Conservation (phyloP, 2,329 filamentous ascomycete species). For the Gremmenia infestans region DNA sequence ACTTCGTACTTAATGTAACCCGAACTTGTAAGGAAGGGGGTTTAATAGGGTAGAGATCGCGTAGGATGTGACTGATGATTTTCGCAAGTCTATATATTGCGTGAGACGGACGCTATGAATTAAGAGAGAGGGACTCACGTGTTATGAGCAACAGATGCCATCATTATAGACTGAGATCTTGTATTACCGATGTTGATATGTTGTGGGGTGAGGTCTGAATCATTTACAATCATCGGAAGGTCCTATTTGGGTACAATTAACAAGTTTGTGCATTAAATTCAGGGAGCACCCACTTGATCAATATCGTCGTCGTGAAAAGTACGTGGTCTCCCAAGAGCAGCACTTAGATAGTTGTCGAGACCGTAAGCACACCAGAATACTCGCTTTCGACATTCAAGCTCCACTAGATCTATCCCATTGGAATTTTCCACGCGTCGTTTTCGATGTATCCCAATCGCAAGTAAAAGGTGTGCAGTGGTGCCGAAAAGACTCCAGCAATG, state of each 20-base stretch:
- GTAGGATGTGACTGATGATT: conserved; percentile 40
- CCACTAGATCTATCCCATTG: conserved; percentile 33
- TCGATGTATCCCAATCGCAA: conserved; percentile 32
- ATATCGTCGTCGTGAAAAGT: conserved; percentile 62
- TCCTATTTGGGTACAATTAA: conserved; percentile 28
- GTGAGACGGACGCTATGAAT: neutral
- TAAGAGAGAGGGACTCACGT: conserved; percentile 23
- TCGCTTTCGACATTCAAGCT: conserved; percentile 46
- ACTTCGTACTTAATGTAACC: conserved; percentile 36
- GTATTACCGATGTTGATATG: conserved; percentile 23
- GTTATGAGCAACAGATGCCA: conserved; percentile 41
- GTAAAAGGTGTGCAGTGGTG: conserved; percentile 30
- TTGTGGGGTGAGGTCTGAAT: conserved; percentile 40
- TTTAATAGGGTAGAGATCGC: conserved; percentile 40
- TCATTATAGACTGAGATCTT: conserved; percentile 36
- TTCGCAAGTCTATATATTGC: conserved; percentile 33
- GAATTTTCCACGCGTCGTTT: conserved; percentile 17
- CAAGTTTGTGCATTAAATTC: neutral
- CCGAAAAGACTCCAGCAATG: conserved; percentile 34
- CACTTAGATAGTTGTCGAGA: conserved; percentile 59
- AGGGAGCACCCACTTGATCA: conserved; percentile 39
- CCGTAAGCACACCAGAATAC: conserved; percentile 63
- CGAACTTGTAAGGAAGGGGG: conserved; percentile 26
- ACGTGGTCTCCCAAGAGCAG: conserved; percentile 54
- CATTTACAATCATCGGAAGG: conserved; percentile 49